A percentile compares a stretch with the other conserved stretches of the same genome.
Conservation (phyloP, 306 rosid species). For the Nissolia schottii region DNA sequence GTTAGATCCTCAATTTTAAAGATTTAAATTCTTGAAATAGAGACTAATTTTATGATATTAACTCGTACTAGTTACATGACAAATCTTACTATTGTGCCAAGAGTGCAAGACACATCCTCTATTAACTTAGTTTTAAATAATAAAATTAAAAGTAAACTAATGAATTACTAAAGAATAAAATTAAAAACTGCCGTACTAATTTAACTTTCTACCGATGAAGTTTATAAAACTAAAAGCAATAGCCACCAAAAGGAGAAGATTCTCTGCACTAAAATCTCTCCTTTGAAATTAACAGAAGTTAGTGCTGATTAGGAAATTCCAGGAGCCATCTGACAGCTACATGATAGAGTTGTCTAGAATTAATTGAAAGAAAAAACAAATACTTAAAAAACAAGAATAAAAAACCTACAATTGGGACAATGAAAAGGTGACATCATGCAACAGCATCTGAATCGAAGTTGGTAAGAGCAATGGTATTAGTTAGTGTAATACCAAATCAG, state of each 20-base stretch:
- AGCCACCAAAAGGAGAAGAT: constrained; percentile 56
- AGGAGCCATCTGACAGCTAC: background rate
- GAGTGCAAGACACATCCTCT: too few relatives aligned
- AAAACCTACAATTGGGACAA: constrained; percentile 57
- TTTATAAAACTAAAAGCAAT: constrained; percentile 52
- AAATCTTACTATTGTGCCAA: too few relatives aligned
- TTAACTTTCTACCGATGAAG: too few relatives aligned
- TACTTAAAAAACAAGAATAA: background rate
- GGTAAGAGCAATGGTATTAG: constrained; percentile 36
- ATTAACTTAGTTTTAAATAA: too few relatives aligned
- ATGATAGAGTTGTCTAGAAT: background rate
- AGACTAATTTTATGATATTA: too few relatives aligned
- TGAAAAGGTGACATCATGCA: constrained; percentile 57
- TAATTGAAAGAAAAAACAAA: background rate
- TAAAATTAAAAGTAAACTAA: too few relatives aligned
- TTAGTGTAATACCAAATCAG: background rate
- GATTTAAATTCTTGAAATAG: too few relatives aligned
- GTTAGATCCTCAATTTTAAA: too few relatives aligned
- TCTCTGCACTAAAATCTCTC: constrained; percentile 64
- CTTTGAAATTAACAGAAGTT: constrained; percentile 31
- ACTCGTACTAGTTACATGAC: too few relatives aligned
- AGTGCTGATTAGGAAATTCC: background rate
- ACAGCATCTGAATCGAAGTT: constrained; percentile 68
- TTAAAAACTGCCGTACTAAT: too few relatives aligned
- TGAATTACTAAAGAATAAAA: too few relatives aligned